phyloP scores from a whole-genome alignment of 1,284 basidiomycete species.

The Ceraceosorus guamensis region DNA sequence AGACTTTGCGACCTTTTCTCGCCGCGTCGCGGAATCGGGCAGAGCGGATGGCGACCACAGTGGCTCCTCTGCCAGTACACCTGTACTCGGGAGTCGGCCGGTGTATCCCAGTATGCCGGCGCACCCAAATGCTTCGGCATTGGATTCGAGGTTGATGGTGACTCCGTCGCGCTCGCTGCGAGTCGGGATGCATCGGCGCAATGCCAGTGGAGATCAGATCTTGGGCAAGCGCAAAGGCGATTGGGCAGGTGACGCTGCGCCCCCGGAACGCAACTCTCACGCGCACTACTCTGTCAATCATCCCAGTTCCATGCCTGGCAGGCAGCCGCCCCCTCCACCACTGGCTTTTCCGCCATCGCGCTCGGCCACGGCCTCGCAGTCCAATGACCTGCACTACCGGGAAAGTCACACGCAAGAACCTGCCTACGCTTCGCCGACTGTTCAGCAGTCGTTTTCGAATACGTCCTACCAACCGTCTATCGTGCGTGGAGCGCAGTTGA shows the following conservation, averaged over 20 bases:
- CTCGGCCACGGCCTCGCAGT: not conserved
- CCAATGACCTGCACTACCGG: not conserved
- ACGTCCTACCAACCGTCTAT: too few relatives aligned
- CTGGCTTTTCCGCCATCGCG: not conserved
- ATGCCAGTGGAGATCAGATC: not conserved
- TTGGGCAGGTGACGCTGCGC: not conserved
- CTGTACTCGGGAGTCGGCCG: too few relatives aligned
- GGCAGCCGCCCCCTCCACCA: too few relatives aligned
- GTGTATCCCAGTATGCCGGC: too few relatives aligned
- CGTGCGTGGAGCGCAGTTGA: not conserved
- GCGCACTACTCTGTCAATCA: not conserved
- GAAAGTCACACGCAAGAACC: not conserved
- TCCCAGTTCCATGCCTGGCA: too few relatives aligned
- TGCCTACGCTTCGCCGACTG: not conserved
- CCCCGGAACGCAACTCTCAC: not conserved
- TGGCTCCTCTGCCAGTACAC: too few relatives aligned
- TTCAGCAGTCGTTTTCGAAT: not conserved
- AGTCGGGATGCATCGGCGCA: not conserved
- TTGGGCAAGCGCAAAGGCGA: not conserved
- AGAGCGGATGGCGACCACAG: not conserved
- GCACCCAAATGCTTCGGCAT: too few relatives aligned
- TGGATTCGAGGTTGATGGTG: too few relatives aligned
- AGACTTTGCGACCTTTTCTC: not conserved
- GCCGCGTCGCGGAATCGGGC: not conserved
- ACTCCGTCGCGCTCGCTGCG: too few relatives aligned